Evolutionary conservation across 2,329 filamentous ascomycete species (phyloP).

Genomic region (Fusarium bactridioides): DNA sequence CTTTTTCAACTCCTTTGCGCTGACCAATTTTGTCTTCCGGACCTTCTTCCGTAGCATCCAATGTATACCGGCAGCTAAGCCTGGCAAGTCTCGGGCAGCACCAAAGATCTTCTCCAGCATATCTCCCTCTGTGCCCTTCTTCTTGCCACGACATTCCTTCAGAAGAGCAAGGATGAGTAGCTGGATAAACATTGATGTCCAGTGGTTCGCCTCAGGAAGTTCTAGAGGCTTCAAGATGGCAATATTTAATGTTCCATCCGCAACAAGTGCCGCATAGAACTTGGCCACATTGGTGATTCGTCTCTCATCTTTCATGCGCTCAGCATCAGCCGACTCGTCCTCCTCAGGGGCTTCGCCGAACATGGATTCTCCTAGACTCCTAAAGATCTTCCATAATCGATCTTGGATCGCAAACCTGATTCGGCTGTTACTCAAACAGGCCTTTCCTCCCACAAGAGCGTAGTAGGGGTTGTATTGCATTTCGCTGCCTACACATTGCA

Average conservation of each 20-base stretch:
- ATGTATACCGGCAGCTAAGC: constrained; percentile 76
- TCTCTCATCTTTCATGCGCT: constrained; percentile 56
- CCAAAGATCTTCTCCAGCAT: constrained; percentile 72
- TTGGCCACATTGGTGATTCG: constrained; percentile 62
- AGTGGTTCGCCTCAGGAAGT: constrained; percentile 77
- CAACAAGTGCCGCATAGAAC: constrained; percentile 62
- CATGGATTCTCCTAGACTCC: constrained; percentile 81
- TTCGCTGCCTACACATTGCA: constrained; percentile 88
- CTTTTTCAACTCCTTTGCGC: constrained; percentile 56
- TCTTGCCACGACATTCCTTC: constrained; percentile 62
- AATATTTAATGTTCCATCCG: constrained; percentile 55
- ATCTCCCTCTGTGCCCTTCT: constrained; percentile 59
- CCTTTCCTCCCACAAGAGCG: constrained; percentile 78
- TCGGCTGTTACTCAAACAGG: constrained; percentile 74
- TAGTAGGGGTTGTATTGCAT: constrained; percentile 92
- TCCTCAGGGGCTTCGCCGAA: constrained; percentile 71
- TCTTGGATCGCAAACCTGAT: constrained; percentile 88
- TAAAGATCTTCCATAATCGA: constrained; percentile 85
- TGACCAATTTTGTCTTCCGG: constrained; percentile 66
- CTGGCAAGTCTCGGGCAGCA: constrained; percentile 68
- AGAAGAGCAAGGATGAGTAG: constrained; percentile 80
- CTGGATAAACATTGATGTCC: constrained; percentile 81
- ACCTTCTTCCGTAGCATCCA: constrained; percentile 83
- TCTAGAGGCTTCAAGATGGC: constrained; percentile 74
- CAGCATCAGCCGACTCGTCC: constrained; percentile 59